Evolutionary conservation across 345 rosid genomes (phyloP).

Genomic region (Pistacia integerrima): DNA sequence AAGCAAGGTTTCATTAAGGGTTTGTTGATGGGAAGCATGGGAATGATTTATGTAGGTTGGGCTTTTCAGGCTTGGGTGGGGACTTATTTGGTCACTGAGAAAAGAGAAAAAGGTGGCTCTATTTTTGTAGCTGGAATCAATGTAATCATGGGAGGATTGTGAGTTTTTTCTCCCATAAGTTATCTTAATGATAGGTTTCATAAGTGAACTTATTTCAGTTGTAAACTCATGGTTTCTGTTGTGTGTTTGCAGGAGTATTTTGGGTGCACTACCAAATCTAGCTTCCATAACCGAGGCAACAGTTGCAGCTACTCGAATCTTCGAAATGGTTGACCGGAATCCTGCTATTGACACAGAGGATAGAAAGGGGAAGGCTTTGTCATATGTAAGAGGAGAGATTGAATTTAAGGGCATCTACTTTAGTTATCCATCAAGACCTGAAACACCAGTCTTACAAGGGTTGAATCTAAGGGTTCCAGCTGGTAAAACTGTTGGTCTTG

Average conservation of each 20-base stretch:
- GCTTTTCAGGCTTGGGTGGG: constrained; percentile 71
- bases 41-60: constrained; percentile 64
- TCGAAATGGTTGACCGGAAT: constrained; percentile 48
- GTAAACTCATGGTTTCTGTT: constrained; percentile 18
- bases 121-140: constrained; percentile 62
- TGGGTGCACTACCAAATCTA: constrained; percentile 67
- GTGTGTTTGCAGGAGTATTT: constrained; percentile 44
- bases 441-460: constrained; percentile 54
- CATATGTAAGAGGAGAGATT: constrained; percentile 65
- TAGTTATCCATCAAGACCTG: constrained; percentile 65
- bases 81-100: constrained; percentile 55
- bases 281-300: constrained; percentile 61
- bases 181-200: not conserved
- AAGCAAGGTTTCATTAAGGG: constrained; percentile 69
- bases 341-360: constrained; percentile 61
- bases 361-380: constrained; percentile 59
- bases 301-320: constrained; percentile 45
- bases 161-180: constrained; percentile 21
- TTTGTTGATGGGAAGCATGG: constrained; percentile 74
- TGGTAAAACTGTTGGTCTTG: constrained; percentile 61
- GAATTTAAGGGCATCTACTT: constrained; percentile 52
- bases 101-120: constrained; percentile 58
- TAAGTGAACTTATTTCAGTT: not conserved
- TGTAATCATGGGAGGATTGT: constrained; percentile 71
- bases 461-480: constrained; percentile 58